These are phyloP conservation scores for Colletotrichum lini DNA, from an alignment of 2,329 filamentous ascomycete species.

Conservation along the genomic window DNA sequence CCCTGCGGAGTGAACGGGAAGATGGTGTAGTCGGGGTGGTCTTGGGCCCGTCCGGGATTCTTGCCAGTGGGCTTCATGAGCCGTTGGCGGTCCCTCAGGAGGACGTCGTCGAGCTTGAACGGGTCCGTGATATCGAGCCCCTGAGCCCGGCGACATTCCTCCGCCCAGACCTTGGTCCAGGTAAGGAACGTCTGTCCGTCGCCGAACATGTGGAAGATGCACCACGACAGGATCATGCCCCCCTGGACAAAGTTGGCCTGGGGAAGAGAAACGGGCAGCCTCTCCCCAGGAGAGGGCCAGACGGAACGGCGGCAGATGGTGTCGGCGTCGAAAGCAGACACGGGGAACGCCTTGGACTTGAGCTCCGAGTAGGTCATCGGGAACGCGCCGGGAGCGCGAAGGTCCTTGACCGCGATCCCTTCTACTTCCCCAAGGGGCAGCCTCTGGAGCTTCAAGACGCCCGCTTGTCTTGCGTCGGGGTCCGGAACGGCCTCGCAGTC, in stretches of 20 bases:
- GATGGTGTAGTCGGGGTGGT: constrained; percentile 52
- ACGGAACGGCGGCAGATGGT: constrained; percentile 47
- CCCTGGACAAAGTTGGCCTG: constrained; percentile 52
- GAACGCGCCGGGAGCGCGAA: constrained; percentile 45
- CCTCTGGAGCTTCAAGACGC: constrained; percentile 51
- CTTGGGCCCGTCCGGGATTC: constrained; percentile 46
- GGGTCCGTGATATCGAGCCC: constrained; percentile 45
- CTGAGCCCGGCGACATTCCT: constrained; percentile 52
- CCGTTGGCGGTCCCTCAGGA: constrained; percentile 50
- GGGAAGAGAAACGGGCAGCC: constrained; percentile 34
- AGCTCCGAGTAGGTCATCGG: constrained; percentile 47
- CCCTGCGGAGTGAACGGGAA: constrained; percentile 48
- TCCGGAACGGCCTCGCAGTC: constrained; percentile 52
- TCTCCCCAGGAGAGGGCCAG: constrained; percentile 47
- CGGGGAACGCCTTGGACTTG: constrained; percentile 47
- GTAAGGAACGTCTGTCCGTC: constrained; percentile 52
- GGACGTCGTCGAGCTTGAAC: constrained; percentile 46
- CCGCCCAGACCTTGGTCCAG: constrained; percentile 53
- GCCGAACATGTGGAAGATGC: constrained; percentile 52
- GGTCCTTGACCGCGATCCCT: constrained; percentile 47
- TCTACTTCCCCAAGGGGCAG: constrained; percentile 45
- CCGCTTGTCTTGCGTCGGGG: constrained; percentile 48
- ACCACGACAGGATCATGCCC: constrained; percentile 48
- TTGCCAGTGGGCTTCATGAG: constrained; percentile 48
- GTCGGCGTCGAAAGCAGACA: constrained; percentile 45